Percentiles rank a stretch among this genome's conserved stretches.
phyloP scores from a whole-genome alignment of 495 filamentous ascomycete species.

The Elasticomyces elasticus region DNA sequence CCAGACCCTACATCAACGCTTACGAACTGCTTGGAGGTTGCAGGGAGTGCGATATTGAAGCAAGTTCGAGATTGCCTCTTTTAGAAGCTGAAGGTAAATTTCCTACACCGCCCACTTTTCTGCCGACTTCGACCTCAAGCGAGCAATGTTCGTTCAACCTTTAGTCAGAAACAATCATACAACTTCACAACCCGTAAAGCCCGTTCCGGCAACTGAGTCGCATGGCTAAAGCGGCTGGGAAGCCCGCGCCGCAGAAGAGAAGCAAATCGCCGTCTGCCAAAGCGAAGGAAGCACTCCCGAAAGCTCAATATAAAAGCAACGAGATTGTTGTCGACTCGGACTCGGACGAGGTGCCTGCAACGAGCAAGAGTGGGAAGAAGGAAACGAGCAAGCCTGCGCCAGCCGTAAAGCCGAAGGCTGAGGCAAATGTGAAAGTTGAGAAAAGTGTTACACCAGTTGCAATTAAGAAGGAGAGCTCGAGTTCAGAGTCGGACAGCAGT shows the following conservation, averaged over 20 bases:
- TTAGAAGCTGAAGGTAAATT: too few species aligned
- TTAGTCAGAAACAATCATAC: too few species aligned
- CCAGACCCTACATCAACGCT: too few species aligned
- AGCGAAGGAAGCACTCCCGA: neutral
- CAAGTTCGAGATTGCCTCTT: too few species aligned
- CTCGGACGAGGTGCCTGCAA: neutral
- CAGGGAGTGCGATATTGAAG: too few species aligned
- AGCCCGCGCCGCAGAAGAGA: conserved; percentile 5
- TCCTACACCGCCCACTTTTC: neutral
- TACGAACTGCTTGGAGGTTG: too few species aligned
- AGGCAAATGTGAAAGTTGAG: neutral
- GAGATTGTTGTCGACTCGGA: conserved; percentile 13
- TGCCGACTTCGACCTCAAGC: neutral
- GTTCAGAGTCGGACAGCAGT: neutral
- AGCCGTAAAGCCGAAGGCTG: neutral
- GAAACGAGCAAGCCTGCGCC: neutral
- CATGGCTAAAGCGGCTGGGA: neutral
- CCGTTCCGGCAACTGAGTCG: neutral
- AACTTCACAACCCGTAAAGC: neutral
- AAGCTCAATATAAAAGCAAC: neutral
- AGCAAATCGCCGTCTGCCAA: neutral
- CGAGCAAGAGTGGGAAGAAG: conserved; percentile 2
- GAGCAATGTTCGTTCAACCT: neutral
- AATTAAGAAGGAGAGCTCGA: neutral
- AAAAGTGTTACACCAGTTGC: neutral